Evolutionary conservation across 2,329 filamentous ascomycete species (phyloP).

Genomic region (Ophiostoma triangulosporum): DNA sequence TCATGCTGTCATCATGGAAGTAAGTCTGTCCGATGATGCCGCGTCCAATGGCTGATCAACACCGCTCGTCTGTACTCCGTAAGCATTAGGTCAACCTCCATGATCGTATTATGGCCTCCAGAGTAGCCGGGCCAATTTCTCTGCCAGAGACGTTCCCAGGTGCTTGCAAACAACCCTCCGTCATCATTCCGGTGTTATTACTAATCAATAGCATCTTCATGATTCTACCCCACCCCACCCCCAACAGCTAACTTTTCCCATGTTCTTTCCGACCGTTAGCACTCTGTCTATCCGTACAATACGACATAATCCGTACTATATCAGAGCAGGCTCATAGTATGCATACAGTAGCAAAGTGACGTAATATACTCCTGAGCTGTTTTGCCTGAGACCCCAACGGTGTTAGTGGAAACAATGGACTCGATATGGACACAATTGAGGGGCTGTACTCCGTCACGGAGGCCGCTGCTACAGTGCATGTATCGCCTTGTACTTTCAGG

Average conservation of each 20-base stretch:
- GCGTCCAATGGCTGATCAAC: too few species aligned
- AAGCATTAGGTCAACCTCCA: too few species aligned
- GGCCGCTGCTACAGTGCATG: background rate
- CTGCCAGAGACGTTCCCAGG: too few species aligned
- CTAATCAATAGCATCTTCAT: too few species aligned
- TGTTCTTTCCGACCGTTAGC: slow-evolving; percentile 8
- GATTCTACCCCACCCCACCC: slow-evolving; percentile 15
- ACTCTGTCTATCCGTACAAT: too few species aligned
- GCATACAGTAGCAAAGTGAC: too few species aligned
- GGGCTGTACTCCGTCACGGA: background rate
- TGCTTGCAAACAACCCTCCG: too few species aligned
- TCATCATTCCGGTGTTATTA: too few species aligned
- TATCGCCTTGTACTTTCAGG: background rate
- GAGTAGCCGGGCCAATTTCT: too few species aligned
- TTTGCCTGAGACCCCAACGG: slow-evolving; percentile 1
- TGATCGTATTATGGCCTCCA: too few species aligned
- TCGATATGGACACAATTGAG: background rate
- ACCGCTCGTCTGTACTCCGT: too few species aligned
- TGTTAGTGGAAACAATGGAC: slow-evolving; percentile 10
- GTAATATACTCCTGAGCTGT: background rate
- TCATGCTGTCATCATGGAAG: background rate
- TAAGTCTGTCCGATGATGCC: background rate
- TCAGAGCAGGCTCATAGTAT: too few species aligned
- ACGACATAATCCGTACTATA: background rate
- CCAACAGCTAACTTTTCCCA: slow-evolving; percentile 11